Conservation (phyloP, 1,284 basidiomycete species). For the Spongiforma sp. region DNA sequence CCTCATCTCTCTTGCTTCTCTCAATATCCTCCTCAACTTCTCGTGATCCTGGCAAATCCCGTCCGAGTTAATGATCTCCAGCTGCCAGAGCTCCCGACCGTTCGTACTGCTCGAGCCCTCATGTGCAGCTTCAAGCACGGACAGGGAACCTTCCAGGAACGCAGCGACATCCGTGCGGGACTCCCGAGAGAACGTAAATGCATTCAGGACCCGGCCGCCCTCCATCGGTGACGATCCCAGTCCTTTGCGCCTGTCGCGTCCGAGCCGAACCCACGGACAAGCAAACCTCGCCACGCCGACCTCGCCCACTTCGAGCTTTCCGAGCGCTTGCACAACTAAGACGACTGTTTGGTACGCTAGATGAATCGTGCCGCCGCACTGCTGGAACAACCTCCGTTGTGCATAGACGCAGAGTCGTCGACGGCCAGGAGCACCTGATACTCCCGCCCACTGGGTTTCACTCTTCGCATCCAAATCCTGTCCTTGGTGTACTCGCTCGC, state of each 20-base stretch:
- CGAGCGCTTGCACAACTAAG: conserved; percentile 90
- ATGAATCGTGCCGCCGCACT: conserved; percentile 91
- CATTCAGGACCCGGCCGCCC: conserved; percentile 64
- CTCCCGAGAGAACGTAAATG: conserved; percentile 93
- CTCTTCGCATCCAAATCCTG: conserved; percentile 98
- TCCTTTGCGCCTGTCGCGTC: conserved; percentile 48
- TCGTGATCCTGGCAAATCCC: conserved; percentile 98
- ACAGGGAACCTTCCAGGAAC: conserved; percentile 85
- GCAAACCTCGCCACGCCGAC: conserved; percentile 92
- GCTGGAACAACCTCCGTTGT: conserved; percentile 86
- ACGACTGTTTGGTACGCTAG: conserved; percentile 96
- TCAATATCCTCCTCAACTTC: conserved; percentile 77
- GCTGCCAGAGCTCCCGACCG: conserved; percentile 91
- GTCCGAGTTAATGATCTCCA: conserved; percentile 98
- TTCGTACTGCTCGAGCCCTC: conserved; percentile 55
- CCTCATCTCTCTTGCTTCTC: conserved; percentile 88
- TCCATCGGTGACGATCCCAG: conserved; percentile 34
- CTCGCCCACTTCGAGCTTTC: conserved; percentile 94
- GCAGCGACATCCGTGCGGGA: conserved; percentile 89
- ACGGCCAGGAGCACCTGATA: conserved; percentile 96
- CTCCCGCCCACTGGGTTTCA: conserved; percentile 92
- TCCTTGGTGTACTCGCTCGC: conserved; percentile 99
- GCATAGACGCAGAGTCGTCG: conserved; percentile 98
- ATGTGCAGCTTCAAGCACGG: conserved; percentile 77
- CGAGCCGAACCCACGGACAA: conserved; percentile 86